Base-by-base conservation (phyloP, 2,329 filamentous ascomycete genomes). In the Penicillium sp. region DNA sequence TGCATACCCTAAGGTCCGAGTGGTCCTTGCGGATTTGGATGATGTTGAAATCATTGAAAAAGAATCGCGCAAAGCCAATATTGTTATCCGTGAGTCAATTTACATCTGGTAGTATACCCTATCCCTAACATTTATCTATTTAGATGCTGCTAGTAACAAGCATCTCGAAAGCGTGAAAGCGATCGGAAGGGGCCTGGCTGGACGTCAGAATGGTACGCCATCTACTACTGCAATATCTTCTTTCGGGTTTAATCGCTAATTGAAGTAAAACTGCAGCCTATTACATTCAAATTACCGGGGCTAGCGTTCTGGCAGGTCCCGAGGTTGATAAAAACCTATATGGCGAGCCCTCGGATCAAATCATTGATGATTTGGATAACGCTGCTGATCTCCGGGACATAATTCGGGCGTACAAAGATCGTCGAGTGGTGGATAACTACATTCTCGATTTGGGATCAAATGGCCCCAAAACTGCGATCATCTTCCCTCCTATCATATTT, bases 351-450 rank as follows among this genome's bases (percentile, higher is more conserved):
- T 66, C 68, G 1, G 63, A 64, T 15, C 49, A 67, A 3, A 51
- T 73, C 3, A 76, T 68, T 54, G 71, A 78, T 44, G 78, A 79
- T 58, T 53, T 76, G 0, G 57, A 60, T 5, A 71, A 70, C 41
- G 63, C 65, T 21, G 45, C 57, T 9, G 70, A 75, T 50, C 59
- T 77, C 31, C 69, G 63, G 2, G 65, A 67, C n/a, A 63, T 75
- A 7, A 72, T 75, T 9, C 65, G 69, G 31, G 46, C 65, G 21
- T 72, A 64, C n/a, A 57, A 72, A 82, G 63, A 78, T 25, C 88
- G 91, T 72, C 82, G 87, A 25, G 76, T 85, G 60, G 82, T 89
- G 4, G 89, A 92, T 70, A 83, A 85, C 68, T 79, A 89, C 33
- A 81, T 91, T 23, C 74, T 87, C 0, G 76, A 70, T 0, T 76